Evolutionary conservation across 805 yeast species (phyloP), one percentile per base, ranked within the genome.

Genomic region (Metschnikowia vanudenii): DNA sequence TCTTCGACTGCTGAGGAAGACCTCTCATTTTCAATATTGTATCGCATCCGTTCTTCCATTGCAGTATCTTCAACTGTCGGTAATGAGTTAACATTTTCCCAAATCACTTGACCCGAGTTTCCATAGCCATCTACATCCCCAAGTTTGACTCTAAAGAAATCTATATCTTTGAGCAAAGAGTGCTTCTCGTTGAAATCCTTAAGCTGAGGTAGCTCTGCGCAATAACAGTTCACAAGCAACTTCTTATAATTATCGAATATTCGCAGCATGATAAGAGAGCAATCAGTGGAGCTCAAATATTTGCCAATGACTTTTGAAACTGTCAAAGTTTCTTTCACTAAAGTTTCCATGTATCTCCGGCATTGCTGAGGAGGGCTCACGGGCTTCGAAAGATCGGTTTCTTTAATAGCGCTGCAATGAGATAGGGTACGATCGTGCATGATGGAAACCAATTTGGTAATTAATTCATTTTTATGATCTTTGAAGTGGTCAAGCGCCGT

Each of bases 241-340:
- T 73, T 71, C 59, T 84, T 82, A 60, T 82, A 84, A 52, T 77
- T 76, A 39, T 76, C 83, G 54, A 80, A 79, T 2, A 80, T 77
- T 43, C 70, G 73, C 58, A 74, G 70, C 44, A 80, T 59, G 24
- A 80, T 69, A 4, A 67, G 51, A 5, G 76, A 56, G 50, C 74
- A 74, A 45, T 79, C 80, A 14, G 65, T 52, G 40, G 73, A 73
- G 0, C 85, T 80, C 33, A 85, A 65, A 57, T 82, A 81, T 49
- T 79, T 76, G 34, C 74, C 75, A 22, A 85, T 68, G 5, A 82
- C 84, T 49, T 79, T 76, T 2, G 82, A 71, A 22, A 86, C 81
- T 0, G 85, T 80, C n/a, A 73, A 56, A 0, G 88, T 82, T 48
- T 85, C 90, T 52, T 80, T 82, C 37, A 84, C 82, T 33, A 85